These are phyloP conservation scores for Boletellus ananas DNA, from an alignment of 768 basidiomycete species.

Conservation along the genomic window DNA sequence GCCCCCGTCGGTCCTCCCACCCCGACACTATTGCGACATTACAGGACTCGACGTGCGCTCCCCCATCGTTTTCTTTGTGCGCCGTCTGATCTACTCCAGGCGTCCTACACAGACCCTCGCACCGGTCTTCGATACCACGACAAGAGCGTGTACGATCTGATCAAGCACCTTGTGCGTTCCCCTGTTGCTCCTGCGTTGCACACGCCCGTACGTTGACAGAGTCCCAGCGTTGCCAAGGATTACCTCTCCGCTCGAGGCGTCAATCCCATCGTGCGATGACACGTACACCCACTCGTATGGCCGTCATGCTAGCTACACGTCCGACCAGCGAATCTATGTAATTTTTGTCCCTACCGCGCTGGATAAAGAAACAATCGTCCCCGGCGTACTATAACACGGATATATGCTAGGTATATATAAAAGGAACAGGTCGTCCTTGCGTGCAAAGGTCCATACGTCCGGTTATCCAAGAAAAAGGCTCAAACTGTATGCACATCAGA, in stretches of 20 bases:
- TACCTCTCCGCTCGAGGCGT: slow-evolving; percentile 60
- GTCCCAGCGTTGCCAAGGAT: slow-evolving; percentile 67
- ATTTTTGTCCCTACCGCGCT: no score
- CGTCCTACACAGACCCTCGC: slow-evolving; percentile 79
- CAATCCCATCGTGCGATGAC: slow-evolving; percentile 46
- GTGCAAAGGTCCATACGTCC: no score
- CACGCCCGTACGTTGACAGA: slow-evolving; percentile 37
- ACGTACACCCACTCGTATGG: no score
- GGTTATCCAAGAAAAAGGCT: no score
- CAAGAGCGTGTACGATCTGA: slow-evolving; percentile 81
- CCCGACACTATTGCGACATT: slow-evolving; percentile 78
- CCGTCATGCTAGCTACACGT: no score
- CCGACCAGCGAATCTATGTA: no score
- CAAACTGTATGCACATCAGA: no score
- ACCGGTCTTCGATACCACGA: slow-evolving; percentile 80
- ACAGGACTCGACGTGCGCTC: slow-evolving; percentile 70
- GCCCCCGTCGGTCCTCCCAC: slow-evolving; percentile 76
- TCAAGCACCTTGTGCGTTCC: slow-evolving; percentile 63
- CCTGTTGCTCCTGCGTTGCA: background rate
- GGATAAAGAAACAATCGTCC: no score
- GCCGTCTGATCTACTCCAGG: slow-evolving; percentile 37
- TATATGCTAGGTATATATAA: no score
- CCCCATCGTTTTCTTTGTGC: background rate
- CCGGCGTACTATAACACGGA: no score
- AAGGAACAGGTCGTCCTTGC: no score